Evolutionary conservation across 371 early-diverging fungal genomes (phyloP).

Genomic region (Circinella umbellata): DNA sequence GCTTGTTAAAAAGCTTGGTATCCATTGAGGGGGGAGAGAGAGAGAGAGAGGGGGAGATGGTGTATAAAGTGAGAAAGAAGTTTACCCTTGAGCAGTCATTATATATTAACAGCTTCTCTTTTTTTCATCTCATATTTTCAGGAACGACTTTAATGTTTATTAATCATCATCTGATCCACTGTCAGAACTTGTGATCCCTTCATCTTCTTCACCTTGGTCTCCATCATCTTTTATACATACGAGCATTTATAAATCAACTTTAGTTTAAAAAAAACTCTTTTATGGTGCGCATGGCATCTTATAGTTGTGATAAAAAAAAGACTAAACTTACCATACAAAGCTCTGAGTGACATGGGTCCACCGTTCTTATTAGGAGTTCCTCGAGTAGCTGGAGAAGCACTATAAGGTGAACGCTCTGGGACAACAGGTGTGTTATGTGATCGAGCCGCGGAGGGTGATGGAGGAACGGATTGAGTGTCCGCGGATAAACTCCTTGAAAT

Average conservation of each 20-base stretch:
- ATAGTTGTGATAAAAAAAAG: too few species aligned
- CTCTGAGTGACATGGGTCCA: constrained; percentile 17
- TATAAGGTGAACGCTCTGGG: constrained; percentile 4
- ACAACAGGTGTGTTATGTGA: background rate
- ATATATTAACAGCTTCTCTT: background rate
- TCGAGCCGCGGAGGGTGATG: constrained; percentile 9
- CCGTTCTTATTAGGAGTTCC: constrained; percentile 9
- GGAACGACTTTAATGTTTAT: too few species aligned
- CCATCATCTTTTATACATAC: constrained; percentile 7
- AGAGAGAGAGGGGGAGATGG: too few species aligned
- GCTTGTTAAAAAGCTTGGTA: too few species aligned
- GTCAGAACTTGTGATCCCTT: constrained; percentile 16
- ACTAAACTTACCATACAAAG: constrained; percentile 14
- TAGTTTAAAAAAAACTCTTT: too few species aligned
- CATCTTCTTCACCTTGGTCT: constrained; percentile 15
- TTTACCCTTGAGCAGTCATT: too few species aligned
- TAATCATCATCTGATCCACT: constrained; percentile 13
- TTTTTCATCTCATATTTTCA: too few species aligned
- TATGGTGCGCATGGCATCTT: background rate
- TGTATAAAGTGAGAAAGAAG: too few species aligned
- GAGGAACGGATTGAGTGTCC: constrained; percentile 9
- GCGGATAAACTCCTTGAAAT: constrained; percentile 16
- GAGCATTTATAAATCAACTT: background rate
- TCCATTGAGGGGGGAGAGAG: too few species aligned
- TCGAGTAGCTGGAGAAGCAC: constrained; percentile 2